phyloP scores from a whole-genome alignment of 208 protist species.

The Trypanosoma brucei region DNA sequence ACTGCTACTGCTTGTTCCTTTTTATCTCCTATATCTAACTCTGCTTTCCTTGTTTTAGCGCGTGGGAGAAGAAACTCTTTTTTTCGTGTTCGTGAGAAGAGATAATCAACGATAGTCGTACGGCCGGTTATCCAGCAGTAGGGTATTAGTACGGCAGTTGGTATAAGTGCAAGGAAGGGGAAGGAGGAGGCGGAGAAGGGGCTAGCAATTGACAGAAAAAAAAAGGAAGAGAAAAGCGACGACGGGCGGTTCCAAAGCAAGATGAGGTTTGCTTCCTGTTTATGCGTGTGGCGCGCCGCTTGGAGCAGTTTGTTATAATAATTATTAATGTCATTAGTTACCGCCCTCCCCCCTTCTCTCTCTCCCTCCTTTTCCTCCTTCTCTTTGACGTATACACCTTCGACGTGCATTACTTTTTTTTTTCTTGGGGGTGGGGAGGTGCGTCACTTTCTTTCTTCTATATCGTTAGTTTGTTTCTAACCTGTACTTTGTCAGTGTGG shows the following conservation, averaged over 20 bases:
- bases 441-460: not conserved
- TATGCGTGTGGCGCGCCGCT: conserved; percentile 13
- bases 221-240: not conserved
- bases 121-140: not conserved
- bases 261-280: conserved; percentile 4
- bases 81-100: too few relatives aligned
- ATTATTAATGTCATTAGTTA: conserved; percentile 1
- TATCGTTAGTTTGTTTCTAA: too few relatives aligned
- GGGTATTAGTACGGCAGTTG: not conserved
- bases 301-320: not conserved
- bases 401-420: not conserved
- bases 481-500: too few relatives aligned
- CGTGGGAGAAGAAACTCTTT: too few relatives aligned
- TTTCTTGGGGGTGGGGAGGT: not conserved
- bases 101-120: too few relatives aligned
- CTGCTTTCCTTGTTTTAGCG: too few relatives aligned
- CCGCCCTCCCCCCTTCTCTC: conserved; percentile 8
- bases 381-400: conserved; percentile 5
- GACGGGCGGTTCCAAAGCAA: not conserved
- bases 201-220: not conserved
- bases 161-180: not conserved
- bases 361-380: conserved; percentile 6
- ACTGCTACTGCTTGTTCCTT: too few relatives aligned
- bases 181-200: not conserved
- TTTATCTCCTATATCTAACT: too few relatives aligned